Conservation (phyloP, 192 early-diverging fungal species). For the Bifiguratus adelaidae region DNA sequence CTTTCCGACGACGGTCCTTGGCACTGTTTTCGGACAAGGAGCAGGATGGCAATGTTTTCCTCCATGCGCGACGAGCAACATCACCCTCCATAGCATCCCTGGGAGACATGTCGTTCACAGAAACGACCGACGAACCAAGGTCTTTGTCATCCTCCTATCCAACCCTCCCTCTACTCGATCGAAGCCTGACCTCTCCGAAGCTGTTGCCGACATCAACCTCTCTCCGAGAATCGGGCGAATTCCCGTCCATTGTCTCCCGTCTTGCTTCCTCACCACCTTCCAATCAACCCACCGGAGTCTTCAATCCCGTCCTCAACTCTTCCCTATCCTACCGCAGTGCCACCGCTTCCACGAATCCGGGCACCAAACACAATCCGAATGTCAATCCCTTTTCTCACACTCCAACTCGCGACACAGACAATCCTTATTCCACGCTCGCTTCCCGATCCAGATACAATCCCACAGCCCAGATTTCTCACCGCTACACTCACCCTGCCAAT, state of each 20-base stretch:
- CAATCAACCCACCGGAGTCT: background rate
- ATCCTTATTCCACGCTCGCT: background rate
- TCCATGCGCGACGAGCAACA: too few relatives aligned
- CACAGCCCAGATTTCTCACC: conserved; percentile 1
- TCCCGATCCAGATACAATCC: background rate
- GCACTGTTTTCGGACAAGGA: too few relatives aligned
- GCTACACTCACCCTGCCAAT: conserved; percentile 13
- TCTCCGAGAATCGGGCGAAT: background rate
- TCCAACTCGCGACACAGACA: background rate
- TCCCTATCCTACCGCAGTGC: background rate
- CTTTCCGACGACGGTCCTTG: too few relatives aligned
- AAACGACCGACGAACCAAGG: too few relatives aligned
- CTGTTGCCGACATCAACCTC: background rate
- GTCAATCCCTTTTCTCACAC: background rate
- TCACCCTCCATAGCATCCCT: too few relatives aligned
- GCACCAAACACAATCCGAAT: background rate
- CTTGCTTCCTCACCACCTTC: background rate
- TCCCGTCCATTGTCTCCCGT: background rate
- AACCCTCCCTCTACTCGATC: background rate
- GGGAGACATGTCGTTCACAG: too few relatives aligned
- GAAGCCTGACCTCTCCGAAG: background rate
- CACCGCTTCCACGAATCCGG: background rate
- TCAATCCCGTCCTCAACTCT: conserved; percentile 1
- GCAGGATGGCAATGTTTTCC: too few relatives aligned
- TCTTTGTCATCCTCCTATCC: too few relatives aligned